These are phyloP conservation scores for Aeschynomene evenia DNA, from an alignment of 306 rosid genomes.

Conservation along the genomic window DNA sequence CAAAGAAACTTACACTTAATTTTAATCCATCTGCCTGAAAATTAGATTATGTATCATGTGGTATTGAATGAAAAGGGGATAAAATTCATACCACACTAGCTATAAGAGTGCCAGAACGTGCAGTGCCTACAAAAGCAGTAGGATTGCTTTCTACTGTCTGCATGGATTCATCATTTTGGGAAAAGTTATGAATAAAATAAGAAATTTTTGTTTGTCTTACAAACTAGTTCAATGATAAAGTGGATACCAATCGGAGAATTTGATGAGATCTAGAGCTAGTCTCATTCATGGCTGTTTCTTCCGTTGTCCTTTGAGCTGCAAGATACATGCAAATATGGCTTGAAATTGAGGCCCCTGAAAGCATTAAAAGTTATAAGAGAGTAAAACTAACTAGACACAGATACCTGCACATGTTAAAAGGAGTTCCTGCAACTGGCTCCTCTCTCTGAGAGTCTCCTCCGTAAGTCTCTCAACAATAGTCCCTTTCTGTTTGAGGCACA, in stretches of 20 bases:
- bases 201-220: background rate
- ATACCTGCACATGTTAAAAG: slow-evolving; percentile 74
- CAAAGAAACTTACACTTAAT: slow-evolving; percentile 9
- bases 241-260: slow-evolving; percentile 80
- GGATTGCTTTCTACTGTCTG: slow-evolving; percentile 88
- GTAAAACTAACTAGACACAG: background rate
- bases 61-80: background rate
- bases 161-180: slow-evolving; percentile 24
- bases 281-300: slow-evolving; percentile 92
- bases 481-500: slow-evolving; percentile 64
- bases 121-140: slow-evolving; percentile 37
- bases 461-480: slow-evolving; percentile 78
- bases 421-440: slow-evolving; percentile 58
- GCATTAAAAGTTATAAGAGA: slow-evolving; percentile 6
- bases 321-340: slow-evolving; percentile 5
- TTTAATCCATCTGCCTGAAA: slow-evolving; percentile 8
- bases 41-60: background rate
- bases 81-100: slow-evolving; percentile 75
- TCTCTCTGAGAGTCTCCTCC: slow-evolving; percentile 64
- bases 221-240: background rate
- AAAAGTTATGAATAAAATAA: background rate
- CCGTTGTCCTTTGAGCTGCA: slow-evolving; percentile 84
- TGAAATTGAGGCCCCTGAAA: slow-evolving; percentile 10
- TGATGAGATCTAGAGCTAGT: slow-evolving; percentile 97
- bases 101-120: slow-evolving; percentile 50